A percentile compares a stretch with the other conserved stretches of the same genome.
phyloP scores from a whole-genome alignment of 2,329 filamentous ascomycete species.

The Pseudonectria foliicola region DNA sequence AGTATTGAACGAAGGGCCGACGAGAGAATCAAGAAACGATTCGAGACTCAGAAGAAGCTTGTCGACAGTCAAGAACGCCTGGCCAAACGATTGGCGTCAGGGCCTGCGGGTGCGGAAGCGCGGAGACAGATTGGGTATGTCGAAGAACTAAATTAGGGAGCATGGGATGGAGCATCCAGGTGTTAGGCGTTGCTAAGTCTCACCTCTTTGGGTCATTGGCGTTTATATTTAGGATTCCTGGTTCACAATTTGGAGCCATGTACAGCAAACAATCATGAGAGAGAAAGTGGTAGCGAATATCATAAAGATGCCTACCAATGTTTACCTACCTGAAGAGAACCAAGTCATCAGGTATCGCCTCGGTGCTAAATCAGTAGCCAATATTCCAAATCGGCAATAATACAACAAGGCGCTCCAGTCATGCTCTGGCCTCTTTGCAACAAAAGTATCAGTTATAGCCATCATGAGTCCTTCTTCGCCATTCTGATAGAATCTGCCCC shows the following conservation, averaged over 20 bases:
- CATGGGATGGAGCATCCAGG: slow-evolving; percentile 5
- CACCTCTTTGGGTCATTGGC: too few relatives aligned
- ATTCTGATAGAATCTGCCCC: slow-evolving; percentile 44
- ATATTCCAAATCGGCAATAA: too few relatives aligned
- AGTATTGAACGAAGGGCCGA: slow-evolving; percentile 40
- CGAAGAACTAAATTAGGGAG: slow-evolving; percentile 39
- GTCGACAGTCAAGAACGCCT: slow-evolving; percentile 40
- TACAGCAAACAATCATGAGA: too few relatives aligned
- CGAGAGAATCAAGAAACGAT: slow-evolving; percentile 34
- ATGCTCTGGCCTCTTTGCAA: too few relatives aligned
- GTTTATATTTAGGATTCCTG: too few relatives aligned
- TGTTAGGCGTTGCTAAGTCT: slow-evolving; percentile 3
- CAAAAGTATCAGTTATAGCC: neutral
- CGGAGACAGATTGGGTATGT: slow-evolving; percentile 51
- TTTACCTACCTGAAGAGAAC: too few relatives aligned
- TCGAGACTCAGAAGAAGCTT: slow-evolving; percentile 46
- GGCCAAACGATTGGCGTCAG: slow-evolving; percentile 38
- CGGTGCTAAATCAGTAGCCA: too few relatives aligned
- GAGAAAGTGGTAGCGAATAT: too few relatives aligned
- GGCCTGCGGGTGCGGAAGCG: slow-evolving; percentile 16
- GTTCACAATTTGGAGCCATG: too few relatives aligned
- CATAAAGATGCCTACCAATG: too few relatives aligned
- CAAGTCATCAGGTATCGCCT: too few relatives aligned
- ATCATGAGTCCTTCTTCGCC: slow-evolving; percentile 18
- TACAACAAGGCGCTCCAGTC: too few relatives aligned